A percentile compares a stretch with the other conserved stretches of the same genome.
Evolutionary conservation across 176 grass and related monocot species (phyloP).

Genomic region (Juncus inflexus): DNA sequence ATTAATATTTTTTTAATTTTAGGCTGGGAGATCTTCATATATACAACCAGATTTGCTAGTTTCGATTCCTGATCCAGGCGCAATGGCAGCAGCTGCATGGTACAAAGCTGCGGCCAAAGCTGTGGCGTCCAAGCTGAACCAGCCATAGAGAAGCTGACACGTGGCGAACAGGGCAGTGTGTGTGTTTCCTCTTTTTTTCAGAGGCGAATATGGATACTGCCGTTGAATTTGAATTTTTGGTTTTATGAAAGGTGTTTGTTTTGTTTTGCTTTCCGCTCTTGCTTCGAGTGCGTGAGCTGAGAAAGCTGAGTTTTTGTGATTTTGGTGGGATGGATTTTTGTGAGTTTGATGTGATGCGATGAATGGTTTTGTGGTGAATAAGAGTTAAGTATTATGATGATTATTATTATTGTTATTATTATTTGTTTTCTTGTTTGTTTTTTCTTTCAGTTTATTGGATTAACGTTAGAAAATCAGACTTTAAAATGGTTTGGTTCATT

Average conservation of each 20-base stretch:
- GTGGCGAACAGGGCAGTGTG: not conserved
- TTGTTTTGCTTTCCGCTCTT: conserved; percentile 76
- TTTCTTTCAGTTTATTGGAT: not conserved
- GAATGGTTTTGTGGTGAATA: conserved; percentile 18
- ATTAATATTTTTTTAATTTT: conserved; percentile 29
- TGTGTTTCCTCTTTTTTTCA: conserved; percentile 16
- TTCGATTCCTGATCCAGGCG: conserved; percentile 83
- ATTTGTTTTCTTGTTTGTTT: not conserved
- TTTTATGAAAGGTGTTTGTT: conserved; percentile 36
- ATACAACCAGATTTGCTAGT: conserved; percentile 55
- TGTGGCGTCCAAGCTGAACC: conserved; percentile 41
- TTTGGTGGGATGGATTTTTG: conserved; percentile 9
- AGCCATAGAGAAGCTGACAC: conserved; percentile 32
- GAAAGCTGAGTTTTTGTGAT: conserved; percentile 39
- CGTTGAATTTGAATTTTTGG: not conserved
- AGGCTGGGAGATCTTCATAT: conserved; percentile 91
- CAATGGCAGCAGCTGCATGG: conserved; percentile 87
- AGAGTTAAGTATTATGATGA: conserved; percentile 1
- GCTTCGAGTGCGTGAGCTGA: conserved; percentile 67
- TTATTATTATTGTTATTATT: not conserved
- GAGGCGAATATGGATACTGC: not conserved
- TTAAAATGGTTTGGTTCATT: not conserved
- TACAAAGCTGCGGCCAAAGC: conserved; percentile 56
- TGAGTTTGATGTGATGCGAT: conserved; percentile 2
- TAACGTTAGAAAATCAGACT: too few species aligned